Evolutionary conservation across 306 rosid species (phyloP).

Genomic region (Fragaria ananassa): DNA sequence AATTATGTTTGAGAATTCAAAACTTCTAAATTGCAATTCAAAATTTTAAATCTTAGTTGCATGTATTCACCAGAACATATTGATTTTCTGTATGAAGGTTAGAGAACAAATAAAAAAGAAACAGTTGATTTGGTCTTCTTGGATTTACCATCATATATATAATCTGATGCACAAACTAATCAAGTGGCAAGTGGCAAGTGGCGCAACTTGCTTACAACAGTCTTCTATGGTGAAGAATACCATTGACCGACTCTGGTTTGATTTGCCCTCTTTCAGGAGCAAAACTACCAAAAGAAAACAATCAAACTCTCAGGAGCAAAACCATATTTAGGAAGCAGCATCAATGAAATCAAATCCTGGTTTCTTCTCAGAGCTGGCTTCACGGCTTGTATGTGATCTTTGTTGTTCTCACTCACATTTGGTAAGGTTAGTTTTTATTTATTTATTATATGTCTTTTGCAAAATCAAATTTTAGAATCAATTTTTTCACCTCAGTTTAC

Average conservation of each 20-base stretch:
- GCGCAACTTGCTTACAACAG: not conserved
- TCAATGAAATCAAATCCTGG: not conserved
- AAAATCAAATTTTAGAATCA: not conserved
- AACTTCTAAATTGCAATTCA: not conserved
- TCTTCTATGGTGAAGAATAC: not conserved
- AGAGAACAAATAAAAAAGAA: not conserved
- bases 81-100: not conserved
- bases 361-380: not conserved
- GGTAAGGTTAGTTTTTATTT: not conserved
- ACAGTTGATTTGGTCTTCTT: not conserved
- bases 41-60: not conserved
- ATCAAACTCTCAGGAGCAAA: not conserved
- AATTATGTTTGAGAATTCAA: not conserved
- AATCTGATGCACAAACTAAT: not conserved
- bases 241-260: not conserved
- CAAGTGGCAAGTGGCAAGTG: not conserved
- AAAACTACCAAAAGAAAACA: not conserved
- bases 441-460: not conserved
- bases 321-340: not conserved
- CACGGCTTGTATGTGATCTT: not conserved
- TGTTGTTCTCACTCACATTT: not conserved
- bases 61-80: not conserved
- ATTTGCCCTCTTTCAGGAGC: not conserved
- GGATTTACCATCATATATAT: not conserved
- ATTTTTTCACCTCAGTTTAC: not conserved